These are phyloP conservation scores for Solanum pimpinellifolium DNA, from an alignment of 257 asterid species.

Conservation along the genomic window DNA sequence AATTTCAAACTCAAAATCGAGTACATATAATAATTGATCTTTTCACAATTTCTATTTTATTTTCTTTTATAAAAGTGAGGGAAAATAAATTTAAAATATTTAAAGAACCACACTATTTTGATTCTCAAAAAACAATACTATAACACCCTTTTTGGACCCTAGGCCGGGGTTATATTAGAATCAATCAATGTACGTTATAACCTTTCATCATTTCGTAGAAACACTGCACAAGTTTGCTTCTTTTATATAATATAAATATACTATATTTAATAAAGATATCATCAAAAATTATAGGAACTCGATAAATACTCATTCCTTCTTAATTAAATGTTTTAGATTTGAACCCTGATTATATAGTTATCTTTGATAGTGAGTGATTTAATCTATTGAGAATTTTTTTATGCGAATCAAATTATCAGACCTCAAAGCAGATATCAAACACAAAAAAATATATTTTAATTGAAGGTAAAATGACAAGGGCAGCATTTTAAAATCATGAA, in stretches of 20 bases:
- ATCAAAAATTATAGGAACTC: neutral
- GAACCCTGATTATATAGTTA: accelerated
- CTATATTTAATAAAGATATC: neutral
- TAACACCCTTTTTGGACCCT: neutral
- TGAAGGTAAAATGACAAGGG: neutral
- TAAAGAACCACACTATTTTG: neutral
- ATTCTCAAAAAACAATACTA: neutral
- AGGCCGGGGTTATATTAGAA: neutral
- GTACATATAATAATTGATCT: neutral
- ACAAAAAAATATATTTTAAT: neutral
- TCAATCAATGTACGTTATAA: neutral
- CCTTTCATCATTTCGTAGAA: neutral
- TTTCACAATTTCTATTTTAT: neutral
- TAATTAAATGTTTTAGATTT: neutral
- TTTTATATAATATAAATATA: neutral
- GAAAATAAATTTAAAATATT: neutral
- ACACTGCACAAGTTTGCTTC: neutral
- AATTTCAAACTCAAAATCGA: neutral
- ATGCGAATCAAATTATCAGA: neutral
- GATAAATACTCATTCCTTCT: neutral
- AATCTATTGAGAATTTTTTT: accelerated
- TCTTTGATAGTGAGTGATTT: neutral
- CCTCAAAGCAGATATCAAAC: neutral
- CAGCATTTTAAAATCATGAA: neutral
- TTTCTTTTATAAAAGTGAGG: neutral